Evolutionary conservation across 1,139 yeast genomes (phyloP).

Genomic region (Trichomonascaceae sp.): DNA sequence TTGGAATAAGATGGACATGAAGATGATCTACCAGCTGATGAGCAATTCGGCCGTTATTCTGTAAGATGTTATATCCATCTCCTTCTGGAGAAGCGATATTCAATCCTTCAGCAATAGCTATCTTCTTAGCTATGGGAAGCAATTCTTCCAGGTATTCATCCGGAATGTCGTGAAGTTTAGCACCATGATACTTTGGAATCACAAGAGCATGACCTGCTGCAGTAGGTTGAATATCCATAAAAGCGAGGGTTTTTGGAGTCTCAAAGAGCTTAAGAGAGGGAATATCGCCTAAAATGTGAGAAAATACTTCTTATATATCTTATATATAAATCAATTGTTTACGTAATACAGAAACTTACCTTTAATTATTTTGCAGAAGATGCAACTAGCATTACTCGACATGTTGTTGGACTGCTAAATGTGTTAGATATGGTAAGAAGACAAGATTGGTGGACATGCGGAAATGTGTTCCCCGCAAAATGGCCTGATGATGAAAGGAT

Average conservation of each 20-base stretch:
- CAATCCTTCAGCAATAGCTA: conserved; percentile 63
- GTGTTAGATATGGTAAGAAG: background rate
- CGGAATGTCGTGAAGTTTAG: conserved; percentile 82
- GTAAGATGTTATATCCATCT: conserved; percentile 79
- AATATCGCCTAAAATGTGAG: conserved; percentile 56
- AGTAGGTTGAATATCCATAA: conserved; percentile 89
- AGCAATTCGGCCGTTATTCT: conserved; percentile 89
- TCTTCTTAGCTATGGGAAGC: conserved; percentile 78
- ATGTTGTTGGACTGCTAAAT: background rate
- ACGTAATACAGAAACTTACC: conserved; percentile 38
- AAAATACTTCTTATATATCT: no score
- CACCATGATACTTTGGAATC: conserved; percentile 91
- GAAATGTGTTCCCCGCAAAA: conserved; percentile 1
- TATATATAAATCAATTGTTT: background rate
- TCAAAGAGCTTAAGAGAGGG: conserved; percentile 86
- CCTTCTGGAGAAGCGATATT: conserved; percentile 61
- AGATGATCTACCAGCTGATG: conserved; percentile 95
- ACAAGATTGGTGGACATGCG: background rate
- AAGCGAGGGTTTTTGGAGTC: conserved; percentile 71
- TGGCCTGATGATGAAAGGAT: background rate
- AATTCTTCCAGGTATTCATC: conserved; percentile 83
- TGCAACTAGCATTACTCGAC: conserved; percentile 48
- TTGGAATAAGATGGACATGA: conserved; percentile 94
- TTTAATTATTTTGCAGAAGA: conserved; percentile 87
- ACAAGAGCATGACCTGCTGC: conserved; percentile 81